These are phyloP conservation scores for Epicoccum nigrum DNA, from an alignment of 2,329 filamentous ascomycete species.

Conservation along the genomic window DNA sequence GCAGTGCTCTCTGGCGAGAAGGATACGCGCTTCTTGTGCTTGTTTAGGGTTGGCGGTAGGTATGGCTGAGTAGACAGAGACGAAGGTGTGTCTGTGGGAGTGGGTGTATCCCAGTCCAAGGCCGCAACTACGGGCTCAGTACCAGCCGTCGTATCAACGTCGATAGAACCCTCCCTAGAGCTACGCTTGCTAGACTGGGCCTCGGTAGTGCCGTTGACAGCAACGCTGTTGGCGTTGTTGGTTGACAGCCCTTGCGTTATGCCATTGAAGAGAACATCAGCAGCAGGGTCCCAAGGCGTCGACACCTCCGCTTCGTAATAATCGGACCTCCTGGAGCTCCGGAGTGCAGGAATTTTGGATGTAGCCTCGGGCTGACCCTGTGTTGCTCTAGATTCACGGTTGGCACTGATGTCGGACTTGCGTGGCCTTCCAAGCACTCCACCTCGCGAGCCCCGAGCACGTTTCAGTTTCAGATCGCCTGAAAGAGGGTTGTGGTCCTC, in stretches of 20 bases:
- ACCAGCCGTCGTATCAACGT: neutral
- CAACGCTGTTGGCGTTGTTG: neutral
- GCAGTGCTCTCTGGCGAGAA: neutral
- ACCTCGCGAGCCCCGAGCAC: constrained; percentile 18
- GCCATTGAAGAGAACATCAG: neutral
- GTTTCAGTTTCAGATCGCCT: constrained; percentile 19
- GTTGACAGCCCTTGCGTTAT: neutral
- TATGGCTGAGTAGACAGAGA: neutral
- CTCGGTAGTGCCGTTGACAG: neutral
- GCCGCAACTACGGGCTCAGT: no score
- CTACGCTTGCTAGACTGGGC: neutral
- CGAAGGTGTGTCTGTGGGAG: neutral
- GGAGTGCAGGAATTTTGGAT: constrained; percentile 19
- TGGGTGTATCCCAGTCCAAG: neutral
- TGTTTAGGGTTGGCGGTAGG: neutral
- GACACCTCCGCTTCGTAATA: neutral
- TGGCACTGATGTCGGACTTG: constrained; percentile 13
- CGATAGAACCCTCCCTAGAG: neutral
- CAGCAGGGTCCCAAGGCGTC: constrained; percentile 2
- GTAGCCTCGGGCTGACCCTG: neutral
- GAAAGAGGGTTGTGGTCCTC: no score
- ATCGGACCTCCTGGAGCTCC: constrained; percentile 21
- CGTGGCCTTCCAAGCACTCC: constrained; percentile 24
- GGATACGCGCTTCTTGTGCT: constrained; percentile 6
- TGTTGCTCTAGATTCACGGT: neutral